Evolutionary conservation across 352 stramenopile species (phyloP).

Genomic region (Sclerospora graminicola): DNA sequence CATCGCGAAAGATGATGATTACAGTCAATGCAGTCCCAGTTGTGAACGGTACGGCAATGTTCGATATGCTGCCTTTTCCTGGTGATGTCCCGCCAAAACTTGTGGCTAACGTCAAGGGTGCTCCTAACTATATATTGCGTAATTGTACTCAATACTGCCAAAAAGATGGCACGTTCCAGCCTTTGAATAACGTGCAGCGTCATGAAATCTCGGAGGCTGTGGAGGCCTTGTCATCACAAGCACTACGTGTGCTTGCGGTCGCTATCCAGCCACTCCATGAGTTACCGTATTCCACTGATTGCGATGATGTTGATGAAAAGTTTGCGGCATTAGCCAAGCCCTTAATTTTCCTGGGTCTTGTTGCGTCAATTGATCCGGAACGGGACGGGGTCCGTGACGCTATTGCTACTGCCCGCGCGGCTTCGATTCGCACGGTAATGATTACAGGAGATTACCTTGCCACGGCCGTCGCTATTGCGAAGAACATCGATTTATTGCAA

Average conservation of each 20-base stretch:
- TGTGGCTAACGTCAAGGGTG: conserved; percentile 53
- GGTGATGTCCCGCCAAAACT: conserved; percentile 28
- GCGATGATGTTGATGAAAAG: conserved; percentile 59
- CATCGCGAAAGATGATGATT: conserved; percentile 92
- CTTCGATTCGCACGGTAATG: conserved; percentile 82
- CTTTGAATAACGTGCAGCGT: conserved; percentile 31
- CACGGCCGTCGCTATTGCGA: conserved; percentile 90
- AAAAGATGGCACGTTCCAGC: conserved; percentile 37
- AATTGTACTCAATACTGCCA: conserved; percentile 51
- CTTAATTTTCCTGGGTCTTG: conserved; percentile 87
- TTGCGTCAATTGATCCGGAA: conserved; percentile 86
- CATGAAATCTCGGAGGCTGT: conserved; percentile 44
- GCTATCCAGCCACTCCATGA: conserved; percentile 62
- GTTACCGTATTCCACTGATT: conserved; percentile 31
- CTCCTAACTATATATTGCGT: conserved; percentile 59
- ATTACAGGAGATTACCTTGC: conserved; percentile 93
- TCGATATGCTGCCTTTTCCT: conserved; percentile 28
- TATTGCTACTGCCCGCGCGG: conserved; percentile 27
- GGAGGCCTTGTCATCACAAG: conserved; percentile 59
- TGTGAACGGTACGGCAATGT: conserved; percentile 18
- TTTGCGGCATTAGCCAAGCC: conserved; percentile 51
- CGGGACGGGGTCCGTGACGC: conserved; percentile 51
- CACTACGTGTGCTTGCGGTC: conserved; percentile 84
- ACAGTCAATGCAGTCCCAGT: conserved; percentile 47
- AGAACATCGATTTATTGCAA: conserved; percentile 88